Evolutionary conservation across 2,329 filamentous ascomycete genomes (phyloP), one percentile per base, ranked within the genome.

Genomic region (Zymoseptoria ardabiliae): DNA sequence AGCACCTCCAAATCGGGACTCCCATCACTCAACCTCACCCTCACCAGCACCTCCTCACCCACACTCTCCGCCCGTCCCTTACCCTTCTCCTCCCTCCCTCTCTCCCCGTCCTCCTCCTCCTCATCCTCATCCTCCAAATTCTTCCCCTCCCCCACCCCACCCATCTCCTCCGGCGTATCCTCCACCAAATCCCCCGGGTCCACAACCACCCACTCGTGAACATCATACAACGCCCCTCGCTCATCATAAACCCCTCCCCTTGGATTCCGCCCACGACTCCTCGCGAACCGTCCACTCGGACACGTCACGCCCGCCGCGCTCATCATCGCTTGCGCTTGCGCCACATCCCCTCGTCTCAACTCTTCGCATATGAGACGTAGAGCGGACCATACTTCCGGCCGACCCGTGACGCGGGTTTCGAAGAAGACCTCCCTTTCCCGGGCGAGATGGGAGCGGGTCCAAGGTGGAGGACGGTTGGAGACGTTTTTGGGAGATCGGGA

Each of bases 371-470:
- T 88, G 1, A 85, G 78, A 52, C 82, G 81, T 13, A 97, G 74
- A 0, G 89, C 87, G 66, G 84, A 84, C 93, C 93, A 97, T 23
- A 94, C 82, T 73, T 96, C 90, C 4, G 81, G 69, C 3, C 85
- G 81, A 2, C 91, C 91, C 0, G 88, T 89, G 17, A 95, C 90
- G 53, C 91, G 80, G 1, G 92, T 97, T 62, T 97, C 91, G 74
- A 96, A 97, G 79, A 95, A 97, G 62, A 91, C 91, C 54, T 76
- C 77, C 54, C 93, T 83, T 75, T 96, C 90, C 30, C 80, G 80
- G 60, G 85, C 83, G 2, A 96, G 78, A 56, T 87, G 78, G 17
- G 75, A 70, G n/a, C 82, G 84, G 0, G 89, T 91, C 89, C 89
- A 95, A 17, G 77, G 74, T 8, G 66, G 66, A 11, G 65, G 67